Base-by-base conservation (phyloP, 768 basidiomycete genomes). In the Tremella mesenterica region DNA sequence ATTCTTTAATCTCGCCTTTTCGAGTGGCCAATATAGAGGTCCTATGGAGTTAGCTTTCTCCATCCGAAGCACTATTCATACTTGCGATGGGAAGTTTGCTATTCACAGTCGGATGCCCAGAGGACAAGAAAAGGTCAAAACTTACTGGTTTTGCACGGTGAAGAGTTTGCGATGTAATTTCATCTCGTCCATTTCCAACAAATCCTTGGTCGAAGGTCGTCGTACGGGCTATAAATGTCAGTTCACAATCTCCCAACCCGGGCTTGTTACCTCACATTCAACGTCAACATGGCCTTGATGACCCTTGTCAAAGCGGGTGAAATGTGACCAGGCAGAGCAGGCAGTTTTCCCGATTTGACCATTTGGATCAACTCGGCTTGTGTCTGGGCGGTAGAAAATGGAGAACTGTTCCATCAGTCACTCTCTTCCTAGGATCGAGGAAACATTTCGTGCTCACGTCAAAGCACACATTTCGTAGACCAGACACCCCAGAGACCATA, bases 401-500 rank as follows among this genome's bases (percentile, higher is more conserved):
- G 72, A 0, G 72, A 73, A 20, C 71, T 73, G 47, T 30, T 31
- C 14, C 0, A 43, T 59, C 41, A 56, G 58, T 39, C n/a, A n/a
- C n/a, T n/a, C n/a, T n/a, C n/a, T 27, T 14, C n/a, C 25, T 31
- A 4, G 7, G 7, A 16, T 18, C 7, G 38, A 14, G n/a, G 5
- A 31, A 10, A 31, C 31, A 28, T 49, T 4, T 28, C 44, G 4
- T n/a, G 69, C 77, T 59, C 43, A 78, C 77, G 86, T 86, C 49
- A 91, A 78, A 0, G 93, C 90, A 59, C 93, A 97, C 33, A 97
- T 81, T 75, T 97, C 95, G 72, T 88, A 97, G 23, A 96, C 88
- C 27, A 97, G 79, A 74, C 95, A 99, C 1, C 95, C 95, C 26
- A 97, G 79, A 3, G 89, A 92, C 95, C 95, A 99, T 44, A 99